Base-by-base conservation (phyloP, 305 asterid species). In the Ajuga reptans region DNA sequence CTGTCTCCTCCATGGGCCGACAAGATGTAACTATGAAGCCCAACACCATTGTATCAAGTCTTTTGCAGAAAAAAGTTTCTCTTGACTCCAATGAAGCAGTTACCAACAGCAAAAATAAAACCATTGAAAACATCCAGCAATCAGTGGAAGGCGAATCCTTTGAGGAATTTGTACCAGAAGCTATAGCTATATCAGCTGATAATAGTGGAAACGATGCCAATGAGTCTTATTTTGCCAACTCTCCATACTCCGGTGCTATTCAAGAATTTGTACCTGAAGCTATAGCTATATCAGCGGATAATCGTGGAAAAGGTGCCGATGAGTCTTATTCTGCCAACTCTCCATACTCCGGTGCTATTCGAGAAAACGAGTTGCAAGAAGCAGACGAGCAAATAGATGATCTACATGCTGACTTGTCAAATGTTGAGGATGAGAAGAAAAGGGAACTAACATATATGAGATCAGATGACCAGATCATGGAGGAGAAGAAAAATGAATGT, bases 1-100 rank as follows among this genome's bases (percentile, higher is more conserved):
- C 86, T 62, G 69, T 82, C 64, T 77, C 89, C 42, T 77, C 84
- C 21, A 68, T 58, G 50, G 75, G 79, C 64, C 77, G 59, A 72
- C 79, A 51, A 24, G 80, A 72, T 69, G 71, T 39, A 27, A 65
- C 72, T 17, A 70, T 34, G 42, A 74, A 75, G 69, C 68, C 89
- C 46, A 77, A 65, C 50, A 66, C 75, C 67, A 5, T 14, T 9
- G 29, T 9, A 29, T 55, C 81, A 63, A 66, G 65, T 34, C 34
- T 45, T 67, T 66, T 77, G 77, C 81, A 49, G 45, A 78, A 66
- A 73, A 58, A 53, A 72, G 66, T 64, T 54, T 18, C 69, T 41
- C 53, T 8, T 27, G 33, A 11, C 29, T 52, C 81, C 33, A 18
- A 66, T 76, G 60, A 31, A 65, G 21, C 17, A 53, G 16, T 75